phyloP scores from a whole-genome alignment of 2,329 filamentous ascomycete species.

The Talaromyces marneffei region DNA sequence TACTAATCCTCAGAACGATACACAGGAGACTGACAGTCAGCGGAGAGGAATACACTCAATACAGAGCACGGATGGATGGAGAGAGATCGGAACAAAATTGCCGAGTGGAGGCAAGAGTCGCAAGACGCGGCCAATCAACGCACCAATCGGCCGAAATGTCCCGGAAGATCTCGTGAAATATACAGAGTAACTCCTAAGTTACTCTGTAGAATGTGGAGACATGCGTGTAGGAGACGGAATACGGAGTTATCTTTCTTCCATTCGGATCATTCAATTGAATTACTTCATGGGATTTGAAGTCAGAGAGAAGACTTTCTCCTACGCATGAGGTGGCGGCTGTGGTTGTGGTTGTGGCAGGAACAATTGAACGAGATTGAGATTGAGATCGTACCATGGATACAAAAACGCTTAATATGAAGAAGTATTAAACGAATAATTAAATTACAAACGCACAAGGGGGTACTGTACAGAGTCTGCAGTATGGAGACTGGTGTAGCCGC shows the following conservation, averaged over 20 bases:
- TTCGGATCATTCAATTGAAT: not conserved
- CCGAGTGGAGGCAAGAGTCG: slow-evolving; percentile 7
- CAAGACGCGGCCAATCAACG: not conserved
- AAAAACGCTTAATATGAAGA: not conserved
- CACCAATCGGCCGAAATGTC: not conserved
- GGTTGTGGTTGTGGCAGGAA: not conserved
- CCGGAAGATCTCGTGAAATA: not conserved
- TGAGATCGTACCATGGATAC: not conserved
- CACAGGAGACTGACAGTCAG: no score
- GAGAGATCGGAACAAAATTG: slow-evolving; percentile 7
- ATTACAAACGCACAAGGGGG: not conserved
- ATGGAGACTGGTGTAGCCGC: slow-evolving; percentile 1
- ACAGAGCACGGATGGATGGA: not conserved
- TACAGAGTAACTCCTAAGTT: no score
- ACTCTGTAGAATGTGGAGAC: no score
- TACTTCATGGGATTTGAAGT: not conserved
- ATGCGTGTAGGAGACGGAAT: not conserved
- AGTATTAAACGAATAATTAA: not conserved
- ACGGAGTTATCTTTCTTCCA: not conserved
- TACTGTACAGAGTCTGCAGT: no score
- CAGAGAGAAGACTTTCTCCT: not conserved
- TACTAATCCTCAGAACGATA: not conserved
- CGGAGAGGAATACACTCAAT: no score
- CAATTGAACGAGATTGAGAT: not conserved
- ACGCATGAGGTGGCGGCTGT: not conserved